Evolutionary conservation across 1,139 yeast species (phyloP), one percentile per base, ranked within the genome.

Genomic region (Scheffersomyces quercinus): DNA sequence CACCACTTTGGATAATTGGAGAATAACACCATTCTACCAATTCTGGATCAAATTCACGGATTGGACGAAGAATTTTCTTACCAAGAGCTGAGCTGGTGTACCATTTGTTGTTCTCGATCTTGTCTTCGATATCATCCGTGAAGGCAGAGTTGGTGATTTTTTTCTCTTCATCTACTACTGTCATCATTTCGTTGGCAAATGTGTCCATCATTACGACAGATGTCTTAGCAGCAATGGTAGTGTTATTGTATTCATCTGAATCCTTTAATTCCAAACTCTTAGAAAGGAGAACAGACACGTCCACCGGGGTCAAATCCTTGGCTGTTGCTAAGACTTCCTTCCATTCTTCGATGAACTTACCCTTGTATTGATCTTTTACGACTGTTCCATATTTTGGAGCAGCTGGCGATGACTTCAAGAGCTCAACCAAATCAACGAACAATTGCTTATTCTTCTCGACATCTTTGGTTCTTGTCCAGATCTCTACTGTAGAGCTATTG

Each of bases 1-100:
- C 90, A 42, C 96, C 96, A 55, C 95, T 85, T 67, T 91, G 96
- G 46, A 93, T 78, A 45, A 89, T 87, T 28, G 99, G 98, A 38
- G 90, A 82, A 64, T 89, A 90, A 55, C 97, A 88, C 97, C 97
- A 93, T 64, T 93, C 98, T 31, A 93, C 69, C 50, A 83, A 81
- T 49, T 82, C 83, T 3, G 86, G 74, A 57, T 89, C 96, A 54
- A 89, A 86, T 44, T 82, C 82, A 39, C 70, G 59, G 44, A 60
- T 53, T 31, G 68, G 70, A 35, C 68, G 75, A 48, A 70, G 62
- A 29, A 79, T 60, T 46, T 77, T 79, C 52, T 83, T 75, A 50
- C 86, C 91, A 37, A 79, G 60, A 8, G 83, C 77, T 8, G 81
- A 64, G 56, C 85, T 86, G 53, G 77, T 67, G 64, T 85, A 81